A percentile compares a stretch with the other conserved stretches of the same genome.
These are phyloP conservation scores for Dipodascopsis uninucleata DNA, from an alignment of 805 yeast genomes.

Conservation along the genomic window DNA sequence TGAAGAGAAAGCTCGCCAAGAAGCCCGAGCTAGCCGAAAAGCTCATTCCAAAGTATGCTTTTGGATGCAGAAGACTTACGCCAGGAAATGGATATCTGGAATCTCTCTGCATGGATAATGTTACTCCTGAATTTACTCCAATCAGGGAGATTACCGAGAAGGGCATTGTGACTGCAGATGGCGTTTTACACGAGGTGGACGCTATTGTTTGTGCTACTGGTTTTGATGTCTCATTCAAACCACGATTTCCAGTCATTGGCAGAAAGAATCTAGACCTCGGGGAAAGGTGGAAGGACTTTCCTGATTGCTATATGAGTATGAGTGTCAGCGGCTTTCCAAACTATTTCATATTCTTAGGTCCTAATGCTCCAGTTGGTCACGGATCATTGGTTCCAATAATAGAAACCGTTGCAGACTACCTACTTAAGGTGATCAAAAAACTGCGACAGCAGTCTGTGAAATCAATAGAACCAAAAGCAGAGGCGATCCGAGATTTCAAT, in stretches of 20 bases:
- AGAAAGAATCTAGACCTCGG: conserved; percentile 15
- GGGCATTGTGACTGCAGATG: conserved; percentile 25
- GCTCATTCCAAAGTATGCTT: conserved; percentile 23
- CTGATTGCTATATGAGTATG: conserved; percentile 23
- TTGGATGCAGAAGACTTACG: conserved; percentile 29
- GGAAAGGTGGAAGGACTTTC: conserved; percentile 19
- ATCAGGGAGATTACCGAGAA: conserved; percentile 17
- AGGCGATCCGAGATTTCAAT: conserved; percentile 12
- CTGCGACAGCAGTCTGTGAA: conserved; percentile 14
- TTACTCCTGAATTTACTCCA: conserved; percentile 15
- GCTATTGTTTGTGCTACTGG: conserved; percentile 27
- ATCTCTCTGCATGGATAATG: conserved; percentile 20
- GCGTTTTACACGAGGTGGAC: conserved; percentile 19
- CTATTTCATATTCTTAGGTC: conserved; percentile 24
- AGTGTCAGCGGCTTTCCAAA: conserved; percentile 26
- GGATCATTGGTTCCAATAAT: conserved; percentile 15
- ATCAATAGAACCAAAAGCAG: conserved; percentile 9
- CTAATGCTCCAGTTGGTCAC: conserved; percentile 20
- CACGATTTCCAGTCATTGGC: conserved; percentile 25
- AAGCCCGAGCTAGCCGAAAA: conserved; percentile 16
- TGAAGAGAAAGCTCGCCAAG: not conserved
- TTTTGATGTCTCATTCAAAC: conserved; percentile 25
- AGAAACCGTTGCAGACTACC: conserved; percentile 16
- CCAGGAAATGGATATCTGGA: conserved; percentile 29
- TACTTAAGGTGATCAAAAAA: conserved; percentile 14